Base-by-base conservation (phyloP, 2,329 filamentous ascomycete species). In the Leptographium radiaticola region DNA sequence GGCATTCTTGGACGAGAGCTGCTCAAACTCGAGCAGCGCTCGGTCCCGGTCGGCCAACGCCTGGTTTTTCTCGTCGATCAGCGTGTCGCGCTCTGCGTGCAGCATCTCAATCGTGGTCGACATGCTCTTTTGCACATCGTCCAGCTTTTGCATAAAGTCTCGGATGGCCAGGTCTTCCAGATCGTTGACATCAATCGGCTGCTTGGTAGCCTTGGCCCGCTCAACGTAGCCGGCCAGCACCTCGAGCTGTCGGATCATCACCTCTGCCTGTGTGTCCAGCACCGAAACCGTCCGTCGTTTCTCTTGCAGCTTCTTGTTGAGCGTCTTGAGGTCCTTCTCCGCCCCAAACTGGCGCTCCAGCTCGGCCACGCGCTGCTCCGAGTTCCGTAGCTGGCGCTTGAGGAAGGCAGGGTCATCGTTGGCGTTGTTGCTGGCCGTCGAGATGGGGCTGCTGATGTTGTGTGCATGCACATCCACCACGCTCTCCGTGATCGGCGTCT, bases 211-310 rank as follows among this genome's bases (percentile, higher is more conserved):
- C 70, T 95, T 96, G 53, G 89, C 89, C 52, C 81, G 81, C 65
- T 91, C 86, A 20, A 96, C 82, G 65, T 93, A 91, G 47, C 90
- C 88, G 5, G 89, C 90, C 62, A 96, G 79, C 40, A 91, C 85
- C 64, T 95, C 89, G 18, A 97, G 75, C 67, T 97, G 89, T 43
- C 87, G 85, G 62, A 97, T 87, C 70, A 95, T 91, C 67, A 97
- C 90, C 69, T 97, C 91, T 51, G 89, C 89, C 68, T 96, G 89
- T 0, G 90, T 91, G 66, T 97, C 91, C 51, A 97, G 75, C 18
- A 94, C 87, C 8, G 91, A 91, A 66, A 98, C 93, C 0, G 93
- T 97, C 63, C 94, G 95, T 55, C 93, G 80, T 72, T 97, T 97
- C 68, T 97, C 90, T 39, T 87, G 77, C 30, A 97, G 73, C 65